Evolutionary conservation across 176 grass and related monocot species (phyloP).

Genomic region (Carex pumila): DNA sequence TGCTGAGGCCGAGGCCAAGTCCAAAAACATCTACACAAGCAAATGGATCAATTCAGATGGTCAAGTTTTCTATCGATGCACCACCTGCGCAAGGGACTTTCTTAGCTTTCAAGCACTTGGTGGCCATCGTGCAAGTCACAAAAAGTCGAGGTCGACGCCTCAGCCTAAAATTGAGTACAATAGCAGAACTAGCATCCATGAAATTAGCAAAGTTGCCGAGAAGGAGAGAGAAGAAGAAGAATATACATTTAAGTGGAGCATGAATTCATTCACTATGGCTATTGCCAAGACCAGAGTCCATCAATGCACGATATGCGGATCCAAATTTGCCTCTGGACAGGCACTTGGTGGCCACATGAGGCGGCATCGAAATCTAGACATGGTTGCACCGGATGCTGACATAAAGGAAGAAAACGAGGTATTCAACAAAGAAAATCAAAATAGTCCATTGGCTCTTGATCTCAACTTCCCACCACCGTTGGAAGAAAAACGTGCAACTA

Average conservation of each 20-base stretch:
- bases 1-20: background rate
- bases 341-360: constrained; percentile 94
- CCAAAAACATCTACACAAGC: background rate
- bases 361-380: constrained; percentile 28
- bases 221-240: constrained; percentile 8
- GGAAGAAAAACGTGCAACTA: constrained; percentile 5
- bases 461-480: background rate
- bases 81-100: background rate
- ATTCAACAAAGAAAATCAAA: background rate
- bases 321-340: constrained; percentile 73
- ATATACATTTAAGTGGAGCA: background rate
- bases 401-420: background rate
- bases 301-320: constrained; percentile 75
- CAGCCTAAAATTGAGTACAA: background rate
- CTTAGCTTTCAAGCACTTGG: constrained; percentile 14
- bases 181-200: background rate
- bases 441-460: constrained; percentile 5
- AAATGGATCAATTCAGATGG: constrained; percentile 7
- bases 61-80: background rate
- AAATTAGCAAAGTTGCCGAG: background rate
- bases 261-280: background rate
- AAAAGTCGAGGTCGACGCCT: background rate
- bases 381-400: background rate
- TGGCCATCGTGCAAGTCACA: constrained; percentile 5
- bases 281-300: constrained; percentile 34